Conservation (phyloP, 2,329 filamentous ascomycete species). For the Gaeumannomyces tritici region DNA sequence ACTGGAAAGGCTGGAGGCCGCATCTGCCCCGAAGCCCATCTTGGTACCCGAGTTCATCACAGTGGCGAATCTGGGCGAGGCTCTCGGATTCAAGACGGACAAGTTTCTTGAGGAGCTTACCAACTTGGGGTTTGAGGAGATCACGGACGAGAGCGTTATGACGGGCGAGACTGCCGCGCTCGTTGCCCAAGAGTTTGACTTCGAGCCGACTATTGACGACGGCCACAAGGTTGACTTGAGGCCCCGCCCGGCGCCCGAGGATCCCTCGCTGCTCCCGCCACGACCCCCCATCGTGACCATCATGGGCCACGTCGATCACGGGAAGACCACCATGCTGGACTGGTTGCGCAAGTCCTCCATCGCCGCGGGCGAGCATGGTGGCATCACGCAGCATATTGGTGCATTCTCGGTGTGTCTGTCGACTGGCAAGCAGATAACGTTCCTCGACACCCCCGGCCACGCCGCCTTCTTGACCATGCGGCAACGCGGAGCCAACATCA, state of each 20-base stretch:
- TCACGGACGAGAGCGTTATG: conserved; percentile 74
- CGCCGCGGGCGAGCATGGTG: conserved; percentile 83
- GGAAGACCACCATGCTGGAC: conserved; percentile 93
- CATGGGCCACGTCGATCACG: conserved; percentile 98
- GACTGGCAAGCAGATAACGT: conserved; percentile 83
- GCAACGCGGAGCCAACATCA: conserved; percentile 88
- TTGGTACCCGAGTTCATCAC: conserved; percentile 86
- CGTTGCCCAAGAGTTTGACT: conserved; percentile 87
- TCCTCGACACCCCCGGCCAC: conserved; percentile 93
- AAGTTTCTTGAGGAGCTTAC: conserved; percentile 67
- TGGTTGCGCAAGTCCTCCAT: conserved; percentile 89
- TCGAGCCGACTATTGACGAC: conserved; percentile 68
- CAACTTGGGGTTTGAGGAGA: conserved; percentile 82
- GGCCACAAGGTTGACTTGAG: conserved; percentile 61
- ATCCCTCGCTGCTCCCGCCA: conserved; percentile 56
- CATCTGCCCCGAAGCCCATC: conserved; percentile 45
- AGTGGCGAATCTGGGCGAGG: conserved; percentile 69
- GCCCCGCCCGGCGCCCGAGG: conserved; percentile 58
- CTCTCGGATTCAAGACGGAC: conserved; percentile 60
- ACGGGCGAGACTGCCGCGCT: conserved; percentile 85
- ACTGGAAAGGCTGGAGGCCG: conserved; percentile 24
- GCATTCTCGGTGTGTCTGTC: conserved; percentile 89
- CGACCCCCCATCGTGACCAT: conserved; percentile 95
- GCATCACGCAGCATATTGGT: conserved; percentile 97
- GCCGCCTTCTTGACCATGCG: conserved; percentile 95